These are phyloP conservation scores for Herpetomonas tarakana DNA, from an alignment of 208 protist genomes.

Conservation along the genomic window DNA sequence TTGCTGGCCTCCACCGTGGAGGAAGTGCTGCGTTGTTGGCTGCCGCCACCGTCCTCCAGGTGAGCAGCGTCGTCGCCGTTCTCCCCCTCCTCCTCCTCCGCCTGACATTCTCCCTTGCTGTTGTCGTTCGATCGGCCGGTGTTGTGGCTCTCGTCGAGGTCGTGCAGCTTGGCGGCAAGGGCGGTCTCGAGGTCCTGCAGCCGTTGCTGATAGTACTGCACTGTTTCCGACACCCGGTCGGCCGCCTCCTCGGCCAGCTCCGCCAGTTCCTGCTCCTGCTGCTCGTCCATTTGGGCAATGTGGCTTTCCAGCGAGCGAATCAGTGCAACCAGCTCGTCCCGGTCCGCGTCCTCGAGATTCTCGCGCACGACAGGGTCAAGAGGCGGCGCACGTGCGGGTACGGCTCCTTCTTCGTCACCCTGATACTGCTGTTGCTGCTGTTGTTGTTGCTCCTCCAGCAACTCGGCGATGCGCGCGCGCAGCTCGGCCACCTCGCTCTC, in stretches of 20 bases:
- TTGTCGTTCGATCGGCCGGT: background rate
- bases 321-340: background rate
- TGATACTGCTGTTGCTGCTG: background rate
- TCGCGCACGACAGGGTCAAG: no score
- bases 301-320: background rate
- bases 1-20: no score
- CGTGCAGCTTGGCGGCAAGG: background rate
- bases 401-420: no score
- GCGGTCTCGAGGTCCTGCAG: slow-evolving; percentile 10
- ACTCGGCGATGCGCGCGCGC: slow-evolving; percentile 10
- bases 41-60: background rate
- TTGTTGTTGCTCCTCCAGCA: slow-evolving; percentile 6
- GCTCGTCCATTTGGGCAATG: slow-evolving; percentile 12
- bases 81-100: background rate
- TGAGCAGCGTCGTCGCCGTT: background rate
- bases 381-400: no score
- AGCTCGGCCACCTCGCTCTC: slow-evolving; percentile 30
- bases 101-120: background rate
- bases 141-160: slow-evolving; percentile 5
- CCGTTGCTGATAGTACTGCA: slow-evolving; percentile 31
- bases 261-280: slow-evolving; percentile 56
- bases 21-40: background rate
- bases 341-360: no score
- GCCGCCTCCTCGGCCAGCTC: slow-evolving; percentile 41
- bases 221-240: slow-evolving; percentile 47